A percentile compares a stretch with the other conserved stretches of the same genome.
phyloP scores from a whole-genome alignment of 352 stramenopile species.

The Pilasporangium apinafurcum region DNA sequence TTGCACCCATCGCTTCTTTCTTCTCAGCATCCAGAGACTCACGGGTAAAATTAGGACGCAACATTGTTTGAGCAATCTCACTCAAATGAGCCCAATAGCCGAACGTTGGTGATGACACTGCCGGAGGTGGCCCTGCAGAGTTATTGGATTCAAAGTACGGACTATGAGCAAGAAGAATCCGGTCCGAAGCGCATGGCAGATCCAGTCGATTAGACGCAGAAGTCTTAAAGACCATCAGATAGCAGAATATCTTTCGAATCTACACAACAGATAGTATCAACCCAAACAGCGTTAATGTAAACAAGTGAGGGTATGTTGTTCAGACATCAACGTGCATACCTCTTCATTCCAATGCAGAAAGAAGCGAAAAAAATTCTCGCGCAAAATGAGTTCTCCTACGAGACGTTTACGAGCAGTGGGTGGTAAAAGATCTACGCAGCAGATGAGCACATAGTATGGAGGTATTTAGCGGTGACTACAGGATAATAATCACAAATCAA shows the following conservation, averaged over 20 bases:
- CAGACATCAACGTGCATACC: constrained; percentile 18
- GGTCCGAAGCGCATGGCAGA: constrained; percentile 61
- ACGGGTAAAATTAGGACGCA: constrained; percentile 21
- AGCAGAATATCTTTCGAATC: constrained; percentile 83
- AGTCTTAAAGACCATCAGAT: constrained; percentile 83
- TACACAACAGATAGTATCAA: constrained; percentile 7
- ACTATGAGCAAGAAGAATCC: constrained; percentile 65
- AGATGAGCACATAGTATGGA: not conserved
- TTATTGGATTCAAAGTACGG: constrained; percentile 64
- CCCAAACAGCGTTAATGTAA: not conserved
- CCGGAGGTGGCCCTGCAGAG: not conserved
- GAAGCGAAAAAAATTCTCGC: constrained; percentile 84
- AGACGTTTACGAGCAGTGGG: constrained; percentile 54
- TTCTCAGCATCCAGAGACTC: constrained; percentile 21
- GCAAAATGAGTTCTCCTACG: constrained; percentile 66
- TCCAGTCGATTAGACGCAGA: constrained; percentile 71
- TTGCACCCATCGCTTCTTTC: constrained; percentile 34
- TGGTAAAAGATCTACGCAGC: constrained; percentile 49
- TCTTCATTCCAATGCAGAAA: constrained; percentile 89
- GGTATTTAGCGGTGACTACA: too few species aligned
- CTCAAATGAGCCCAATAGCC: constrained; percentile 71
- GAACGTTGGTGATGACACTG: constrained; percentile 6
- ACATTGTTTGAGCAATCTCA: constrained; percentile 63
- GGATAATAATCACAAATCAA: not conserved
- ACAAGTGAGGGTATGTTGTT: not conserved